A percentile compares a stretch with the other conserved stretches of the same genome.
Conservation (phyloP, 352 stramenopile genomes). For the Phytophthora aleatoria region DNA sequence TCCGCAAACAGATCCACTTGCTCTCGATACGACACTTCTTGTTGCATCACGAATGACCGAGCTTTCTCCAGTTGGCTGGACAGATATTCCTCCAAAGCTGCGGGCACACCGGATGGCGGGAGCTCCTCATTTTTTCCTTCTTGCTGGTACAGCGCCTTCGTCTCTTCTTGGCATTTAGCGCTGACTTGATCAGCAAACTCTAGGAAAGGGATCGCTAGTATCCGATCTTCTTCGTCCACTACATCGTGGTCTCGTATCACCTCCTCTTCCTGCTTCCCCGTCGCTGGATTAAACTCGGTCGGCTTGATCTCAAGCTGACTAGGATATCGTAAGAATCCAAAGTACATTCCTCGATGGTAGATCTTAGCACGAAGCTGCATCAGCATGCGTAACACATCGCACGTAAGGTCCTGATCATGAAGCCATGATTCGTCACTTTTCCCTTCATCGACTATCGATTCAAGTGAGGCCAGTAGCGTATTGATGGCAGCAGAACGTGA, state of each 20-base stretch:
- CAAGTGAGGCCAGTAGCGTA: conserved; percentile 58
- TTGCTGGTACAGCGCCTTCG: conserved; percentile 53
- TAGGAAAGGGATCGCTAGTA: conserved; percentile 42
- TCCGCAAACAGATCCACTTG: conserved; percentile 69
- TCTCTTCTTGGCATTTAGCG: conserved; percentile 62
- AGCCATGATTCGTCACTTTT: conserved; percentile 2
- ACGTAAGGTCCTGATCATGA: conserved; percentile 12
- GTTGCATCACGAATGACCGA: conserved; percentile 48
- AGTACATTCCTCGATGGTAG: conserved; percentile 67
- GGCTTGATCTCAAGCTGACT: conserved; percentile 51
- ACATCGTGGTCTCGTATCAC: conserved; percentile 47
- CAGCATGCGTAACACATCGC: conserved; percentile 39
- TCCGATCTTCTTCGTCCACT: conserved; percentile 48
- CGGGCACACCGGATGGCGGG: conserved; percentile 56
- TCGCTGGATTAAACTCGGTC: conserved; percentile 36
- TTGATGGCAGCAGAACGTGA: conserved; percentile 68
- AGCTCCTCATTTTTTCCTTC: conserved; percentile 78
- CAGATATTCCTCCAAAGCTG: conserved; percentile 80
- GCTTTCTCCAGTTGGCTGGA: conserved; percentile 65
- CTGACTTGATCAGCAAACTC: conserved; percentile 64
- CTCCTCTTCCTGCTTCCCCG: conserved; percentile 19
- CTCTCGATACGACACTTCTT: conserved; percentile 59
- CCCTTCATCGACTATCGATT: conserved; percentile 37
- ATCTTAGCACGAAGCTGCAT: conserved; percentile 65
- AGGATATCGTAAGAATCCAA: conserved; percentile 57